Conservation (phyloP, 345 rosid species). For the Cochlearia excelsa region DNA sequence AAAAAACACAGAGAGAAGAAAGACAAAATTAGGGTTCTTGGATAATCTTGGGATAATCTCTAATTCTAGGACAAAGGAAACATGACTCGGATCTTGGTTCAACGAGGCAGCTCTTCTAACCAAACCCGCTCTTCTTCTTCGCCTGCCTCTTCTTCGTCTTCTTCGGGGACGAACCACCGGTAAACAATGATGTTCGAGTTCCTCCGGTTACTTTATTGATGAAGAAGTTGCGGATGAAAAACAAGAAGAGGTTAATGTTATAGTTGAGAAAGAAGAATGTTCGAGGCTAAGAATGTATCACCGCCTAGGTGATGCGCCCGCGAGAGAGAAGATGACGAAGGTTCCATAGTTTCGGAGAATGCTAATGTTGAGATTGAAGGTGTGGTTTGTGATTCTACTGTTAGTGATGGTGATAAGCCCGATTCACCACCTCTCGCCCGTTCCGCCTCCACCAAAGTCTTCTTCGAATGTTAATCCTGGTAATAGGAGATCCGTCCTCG, state of each 20-base stretch:
- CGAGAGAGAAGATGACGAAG: conserved; percentile 39
- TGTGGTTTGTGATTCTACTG: conserved; percentile 43
- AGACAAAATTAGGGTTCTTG: no score
- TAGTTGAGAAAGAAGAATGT: conserved; percentile 52
- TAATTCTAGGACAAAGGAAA: conserved; percentile 25
- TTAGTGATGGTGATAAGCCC: conserved; percentile 39
- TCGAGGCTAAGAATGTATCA: conserved; percentile 48
- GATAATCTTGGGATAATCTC: conserved; percentile 51
- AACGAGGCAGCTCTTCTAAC: conserved; percentile 88
- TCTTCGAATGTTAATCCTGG: conserved; percentile 43
- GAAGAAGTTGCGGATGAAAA: conserved; percentile 62
- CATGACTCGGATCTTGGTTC: conserved; percentile 96
- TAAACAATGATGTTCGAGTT: conserved; percentile 39
- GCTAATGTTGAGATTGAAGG: conserved; percentile 49
- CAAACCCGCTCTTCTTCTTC: conserved; percentile 54
- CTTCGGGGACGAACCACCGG: conserved; percentile 59
- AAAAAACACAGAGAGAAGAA: no score
- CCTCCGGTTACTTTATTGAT: conserved; percentile 46
- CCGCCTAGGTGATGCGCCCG: conserved; percentile 42
- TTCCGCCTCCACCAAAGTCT: conserved; percentile 84
- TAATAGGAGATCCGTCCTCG: conserved; percentile 48
- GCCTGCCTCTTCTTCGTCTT: conserved; percentile 57
- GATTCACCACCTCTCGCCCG: conserved; percentile 83
- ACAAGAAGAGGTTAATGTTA: conserved; percentile 48
- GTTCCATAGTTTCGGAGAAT: conserved; percentile 45